These are phyloP conservation scores for Paracorniculantispora psalliotae DNA, from an alignment of 2,329 filamentous ascomycete genomes.

Conservation along the genomic window DNA sequence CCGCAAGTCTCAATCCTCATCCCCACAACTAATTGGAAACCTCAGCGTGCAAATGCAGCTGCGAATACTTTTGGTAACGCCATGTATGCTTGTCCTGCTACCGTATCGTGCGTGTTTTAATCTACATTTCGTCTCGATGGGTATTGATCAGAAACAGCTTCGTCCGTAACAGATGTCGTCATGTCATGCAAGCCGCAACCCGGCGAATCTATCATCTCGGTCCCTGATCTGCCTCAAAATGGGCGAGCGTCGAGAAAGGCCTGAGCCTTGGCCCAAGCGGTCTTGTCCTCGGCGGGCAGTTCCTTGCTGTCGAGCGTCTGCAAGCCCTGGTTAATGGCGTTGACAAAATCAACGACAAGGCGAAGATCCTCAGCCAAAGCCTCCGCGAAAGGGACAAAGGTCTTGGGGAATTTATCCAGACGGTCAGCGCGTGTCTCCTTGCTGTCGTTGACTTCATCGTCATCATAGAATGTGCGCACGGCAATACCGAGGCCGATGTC, in stretches of 20 bases:
- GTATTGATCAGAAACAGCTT: conserved; percentile 6
- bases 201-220: background rate
- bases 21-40: background rate
- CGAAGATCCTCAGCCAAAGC: conserved; percentile 56
- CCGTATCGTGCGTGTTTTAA: conserved; percentile 1
- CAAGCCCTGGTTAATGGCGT: conserved; percentile 53
- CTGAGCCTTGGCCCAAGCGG: conserved; percentile 51
- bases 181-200: conserved; percentile 2
- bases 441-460: conserved; percentile 57
- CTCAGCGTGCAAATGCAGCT: conserved; percentile 2
- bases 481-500: conserved; percentile 75
- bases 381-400: conserved; percentile 54
- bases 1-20: background rate
- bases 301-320: conserved; percentile 46
- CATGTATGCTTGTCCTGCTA: conserved; percentile 6
- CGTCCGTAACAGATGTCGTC: conserved; percentile 3
- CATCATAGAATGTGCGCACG: conserved; percentile 73
- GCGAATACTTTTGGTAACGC: conserved; percentile 9
- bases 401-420: conserved; percentile 46
- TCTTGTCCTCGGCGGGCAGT: conserved; percentile 42
- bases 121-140: conserved; percentile 1
- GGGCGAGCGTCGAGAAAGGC: conserved; percentile 45
- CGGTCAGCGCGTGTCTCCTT: conserved; percentile 40
- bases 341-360: conserved; percentile 53
- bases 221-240: conserved; percentile 24